Evolutionary conservation across 768 basidiomycete genomes (phyloP), one percentile per base, ranked within the genome.

Genomic region (Austroboletus eburneus): DNA sequence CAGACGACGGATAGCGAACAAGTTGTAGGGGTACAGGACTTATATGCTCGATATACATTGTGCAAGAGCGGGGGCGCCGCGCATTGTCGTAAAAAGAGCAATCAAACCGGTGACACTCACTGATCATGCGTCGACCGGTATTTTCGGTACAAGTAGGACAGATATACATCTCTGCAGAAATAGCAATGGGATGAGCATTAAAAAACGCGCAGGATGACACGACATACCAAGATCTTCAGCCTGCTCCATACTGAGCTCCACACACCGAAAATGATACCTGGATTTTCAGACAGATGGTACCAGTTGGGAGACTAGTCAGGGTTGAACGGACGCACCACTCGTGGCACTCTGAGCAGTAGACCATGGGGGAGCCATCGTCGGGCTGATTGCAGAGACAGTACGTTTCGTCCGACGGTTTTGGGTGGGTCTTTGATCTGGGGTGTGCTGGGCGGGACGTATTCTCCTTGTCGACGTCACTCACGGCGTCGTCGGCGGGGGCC

Each of bases 181-280:
- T 18, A 18, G 45, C 5, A 33, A 6, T n/a, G 50, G 25, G 39
- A 52, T 63, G 25, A 62, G 56, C 27, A 52, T 43, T 27, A 44
- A 40, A 9, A 42, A 17, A 43, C 9, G 6, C n/a, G n/a, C n/a
- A 23, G 14, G 30, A 5, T n/a, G 35, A 42, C 40, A 48, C 24
- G 47, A 78, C 87, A 73, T 64, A 89, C 87, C 78, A 64, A 92
- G 85, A 62, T 87, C 83, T 58, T 82, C 82, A 9, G 89, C 89
- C 54, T 83, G 75, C 42, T 73, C 68, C 54, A 79, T 77, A 47
- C 64, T 72, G 39, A 91, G 63, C 48, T 77, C 69, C 9, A 91
- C 74, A 66, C 90, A 92, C n/a, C 68, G 66, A 56, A 91, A 91
- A 64, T 92, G 90, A 65, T 81, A 90, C 90, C 90, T 92, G 43